Evolutionary conservation across 2,329 filamentous ascomycete genomes (phyloP).

Genomic region (Penicillium fuscoglaucum): DNA sequence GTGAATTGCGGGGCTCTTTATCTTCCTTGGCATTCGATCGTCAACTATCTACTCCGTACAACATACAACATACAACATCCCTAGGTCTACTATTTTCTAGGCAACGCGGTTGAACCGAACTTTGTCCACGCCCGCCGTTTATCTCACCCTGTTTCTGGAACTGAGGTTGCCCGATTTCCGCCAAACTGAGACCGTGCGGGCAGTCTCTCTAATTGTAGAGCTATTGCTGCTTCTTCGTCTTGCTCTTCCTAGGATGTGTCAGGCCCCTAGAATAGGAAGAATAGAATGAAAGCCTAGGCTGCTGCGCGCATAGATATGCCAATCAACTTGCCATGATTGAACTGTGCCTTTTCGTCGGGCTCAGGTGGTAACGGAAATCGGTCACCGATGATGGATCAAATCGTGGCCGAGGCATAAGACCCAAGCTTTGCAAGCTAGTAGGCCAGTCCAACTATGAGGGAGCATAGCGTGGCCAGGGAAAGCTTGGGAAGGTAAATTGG

Average conservation of each 20-base stretch:
- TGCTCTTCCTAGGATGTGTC: conserved; percentile 19
- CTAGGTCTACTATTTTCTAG: not conserved
- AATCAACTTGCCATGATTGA: conserved; percentile 47
- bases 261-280: conserved; percentile 37
- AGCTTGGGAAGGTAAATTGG: conserved; percentile 40
- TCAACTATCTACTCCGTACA: not conserved
- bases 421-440: conserved; percentile 45
- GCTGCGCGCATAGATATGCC: conserved; percentile 32
- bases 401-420: conserved; percentile 46
- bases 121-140: conserved; percentile 3
- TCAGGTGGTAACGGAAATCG: conserved; percentile 40
- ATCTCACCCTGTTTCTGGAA: conserved; percentile 5
- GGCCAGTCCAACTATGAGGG: conserved; percentile 37
- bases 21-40: conserved; percentile 3
- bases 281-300: conserved; percentile 32
- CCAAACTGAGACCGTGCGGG: conserved; percentile 8
- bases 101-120: conserved; percentile 2
- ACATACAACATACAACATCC: not conserved
- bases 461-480: conserved; percentile 35
- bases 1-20: conserved; percentile 23
- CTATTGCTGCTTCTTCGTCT: conserved; percentile 21
- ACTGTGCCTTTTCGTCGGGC: conserved; percentile 31
- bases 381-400: conserved; percentile 46
- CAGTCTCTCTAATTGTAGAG: conserved; percentile 23
- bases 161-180: conserved; percentile 21